Percentiles rank a stretch among this genome's conserved stretches.
Evolutionary conservation across 1,284 basidiomycete species (phyloP).

Genomic region (Earliella scabrosa): DNA sequence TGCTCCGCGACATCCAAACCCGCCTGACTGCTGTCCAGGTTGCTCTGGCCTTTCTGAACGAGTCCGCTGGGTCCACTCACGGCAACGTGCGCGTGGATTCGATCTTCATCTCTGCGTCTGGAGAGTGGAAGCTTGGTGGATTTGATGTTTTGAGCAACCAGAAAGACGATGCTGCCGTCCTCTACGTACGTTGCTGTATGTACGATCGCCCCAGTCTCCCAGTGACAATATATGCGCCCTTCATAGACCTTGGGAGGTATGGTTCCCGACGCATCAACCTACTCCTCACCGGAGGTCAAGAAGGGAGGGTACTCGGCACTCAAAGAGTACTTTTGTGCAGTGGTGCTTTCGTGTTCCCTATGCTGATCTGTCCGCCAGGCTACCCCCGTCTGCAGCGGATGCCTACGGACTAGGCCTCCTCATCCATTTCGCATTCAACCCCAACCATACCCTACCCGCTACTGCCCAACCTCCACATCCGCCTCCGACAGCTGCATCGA

Average conservation of each 20-base stretch:
- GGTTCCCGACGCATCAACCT: conserved; percentile 61
- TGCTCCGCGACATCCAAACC: neutral
- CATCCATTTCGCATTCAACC: conserved; percentile 87
- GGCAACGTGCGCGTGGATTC: conserved; percentile 82
- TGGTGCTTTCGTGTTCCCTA: too few species aligned
- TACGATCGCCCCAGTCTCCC: conserved; percentile 20
- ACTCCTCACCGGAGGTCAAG: conserved; percentile 88
- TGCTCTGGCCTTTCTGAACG: conserved; percentile 91
- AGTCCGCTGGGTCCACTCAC: conserved; percentile 85
- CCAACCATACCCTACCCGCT: conserved; percentile 69
- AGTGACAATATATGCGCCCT: conserved; percentile 25
- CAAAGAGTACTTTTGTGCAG: conserved; percentile 82
- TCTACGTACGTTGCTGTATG: conserved; percentile 72
- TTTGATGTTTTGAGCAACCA: conserved; percentile 90
- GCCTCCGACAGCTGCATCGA: conserved; percentile 72
- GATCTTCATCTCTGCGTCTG: conserved; percentile 88
- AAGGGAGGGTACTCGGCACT: conserved; percentile 84
- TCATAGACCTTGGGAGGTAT: conserved; percentile 72
- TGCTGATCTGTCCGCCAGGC: conserved; percentile 44
- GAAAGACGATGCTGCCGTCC: conserved; percentile 74
- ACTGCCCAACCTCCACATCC: conserved; percentile 73
- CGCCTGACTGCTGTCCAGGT: conserved; percentile 51
- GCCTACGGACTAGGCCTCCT: conserved; percentile 88
- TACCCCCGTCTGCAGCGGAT: conserved; percentile 76
- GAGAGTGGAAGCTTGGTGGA: conserved; percentile 96